A percentile compares a stretch with the other conserved stretches of the same genome.
Evolutionary conservation across 148 eudicot genomes (phyloP).

Genomic region (Chenopodium formosanum): DNA sequence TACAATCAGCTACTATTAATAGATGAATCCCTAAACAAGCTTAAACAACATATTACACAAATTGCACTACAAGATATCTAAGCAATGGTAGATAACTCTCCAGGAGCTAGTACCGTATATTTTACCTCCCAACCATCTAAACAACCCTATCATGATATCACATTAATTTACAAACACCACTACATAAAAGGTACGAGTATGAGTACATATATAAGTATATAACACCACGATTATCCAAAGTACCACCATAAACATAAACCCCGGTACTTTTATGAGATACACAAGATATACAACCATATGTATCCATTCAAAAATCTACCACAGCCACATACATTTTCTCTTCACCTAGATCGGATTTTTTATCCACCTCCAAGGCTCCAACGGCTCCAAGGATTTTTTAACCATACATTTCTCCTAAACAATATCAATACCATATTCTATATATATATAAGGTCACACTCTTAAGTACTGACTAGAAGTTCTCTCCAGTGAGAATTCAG

Average conservation of each 20-base stretch:
- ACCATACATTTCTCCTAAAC: background rate
- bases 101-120: background rate
- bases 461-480: background rate
- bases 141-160: too few species aligned
- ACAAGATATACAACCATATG: background rate
- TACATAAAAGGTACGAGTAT: background rate
- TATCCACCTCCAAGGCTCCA: too few species aligned
- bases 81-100: background rate
- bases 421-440: background rate
- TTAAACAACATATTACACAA: background rate
- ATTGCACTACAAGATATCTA: background rate
- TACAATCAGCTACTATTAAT: too few species aligned
- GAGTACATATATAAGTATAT: too few species aligned
- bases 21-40: background rate
- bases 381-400: too few species aligned
- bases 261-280: background rate
- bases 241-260: background rate
- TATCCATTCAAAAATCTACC: too few species aligned
- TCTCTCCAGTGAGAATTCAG: background rate
- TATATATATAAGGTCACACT: too few species aligned
- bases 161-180: background rate
- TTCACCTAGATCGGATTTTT: background rate
- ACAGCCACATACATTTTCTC: background rate
- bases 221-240: background rate
- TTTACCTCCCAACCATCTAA: background rate